phyloP scores from a whole-genome alignment of 495 filamentous ascomycete genomes.

The Xylaria sp. region DNA sequence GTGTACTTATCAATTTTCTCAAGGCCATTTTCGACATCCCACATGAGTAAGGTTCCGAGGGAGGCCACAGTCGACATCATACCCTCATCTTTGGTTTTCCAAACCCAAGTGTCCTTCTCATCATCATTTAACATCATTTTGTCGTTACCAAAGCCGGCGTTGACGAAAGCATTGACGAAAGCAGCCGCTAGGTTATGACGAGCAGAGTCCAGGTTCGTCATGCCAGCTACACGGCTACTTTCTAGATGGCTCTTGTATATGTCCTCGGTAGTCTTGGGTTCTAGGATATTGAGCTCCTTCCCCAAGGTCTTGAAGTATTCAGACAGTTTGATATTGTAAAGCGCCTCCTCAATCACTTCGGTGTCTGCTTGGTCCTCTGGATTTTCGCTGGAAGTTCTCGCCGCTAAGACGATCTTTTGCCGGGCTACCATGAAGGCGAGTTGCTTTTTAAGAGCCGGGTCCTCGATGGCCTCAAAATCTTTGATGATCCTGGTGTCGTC shows the following conservation, averaged over 20 bases:
- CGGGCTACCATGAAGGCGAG: slow-evolving; percentile 92
- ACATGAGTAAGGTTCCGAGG: slow-evolving; percentile 84
- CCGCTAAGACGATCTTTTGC: slow-evolving; percentile 88
- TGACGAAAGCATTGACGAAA: slow-evolving; percentile 96
- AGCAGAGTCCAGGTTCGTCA: slow-evolving; percentile 94
- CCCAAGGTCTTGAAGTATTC: slow-evolving; percentile 93
- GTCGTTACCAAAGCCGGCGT: slow-evolving; percentile 93
- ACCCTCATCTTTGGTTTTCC: slow-evolving; percentile 98
- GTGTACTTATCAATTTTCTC: slow-evolving; percentile 94
- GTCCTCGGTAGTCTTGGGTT: slow-evolving; percentile 96
- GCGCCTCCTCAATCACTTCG: slow-evolving; percentile 74
- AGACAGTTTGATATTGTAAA: slow-evolving; percentile 85
- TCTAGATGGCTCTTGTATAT: slow-evolving; percentile 99
- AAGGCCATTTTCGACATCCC: slow-evolving; percentile 88
- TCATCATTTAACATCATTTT: slow-evolving; percentile 92
- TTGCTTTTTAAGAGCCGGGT: slow-evolving; percentile 87
- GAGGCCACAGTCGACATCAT: slow-evolving; percentile 97
- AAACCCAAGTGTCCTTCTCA: slow-evolving; percentile 91
- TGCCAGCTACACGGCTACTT: slow-evolving; percentile 85
- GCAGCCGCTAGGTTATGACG: slow-evolving; percentile 93
- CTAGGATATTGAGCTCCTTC: slow-evolving; percentile 95
- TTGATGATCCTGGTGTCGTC: slow-evolving; percentile 78
- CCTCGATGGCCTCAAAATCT: slow-evolving; percentile 79
- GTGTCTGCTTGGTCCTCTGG: slow-evolving; percentile 71
- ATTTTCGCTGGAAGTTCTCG: slow-evolving; percentile 53